Evolutionary conservation across 2,329 filamentous ascomycete genomes (phyloP).

Genomic region (Fusarium ambrosium): DNA sequence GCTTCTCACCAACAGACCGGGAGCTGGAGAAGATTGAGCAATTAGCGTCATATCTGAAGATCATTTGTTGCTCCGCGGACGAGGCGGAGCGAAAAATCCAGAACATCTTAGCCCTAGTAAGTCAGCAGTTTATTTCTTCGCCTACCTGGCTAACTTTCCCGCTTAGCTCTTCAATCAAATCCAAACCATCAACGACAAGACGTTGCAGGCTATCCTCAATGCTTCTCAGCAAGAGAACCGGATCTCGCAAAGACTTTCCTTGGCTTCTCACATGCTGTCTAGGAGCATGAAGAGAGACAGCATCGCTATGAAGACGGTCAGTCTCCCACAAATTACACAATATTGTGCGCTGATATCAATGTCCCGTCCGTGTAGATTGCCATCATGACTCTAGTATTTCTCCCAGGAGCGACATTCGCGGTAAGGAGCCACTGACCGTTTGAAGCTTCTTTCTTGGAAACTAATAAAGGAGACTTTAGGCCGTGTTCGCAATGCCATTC

Average conservation of each 20-base stretch:
- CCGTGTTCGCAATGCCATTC: neutral
- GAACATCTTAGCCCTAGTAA: neutral
- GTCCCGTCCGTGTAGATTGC: neutral
- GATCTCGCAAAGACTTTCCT: neutral
- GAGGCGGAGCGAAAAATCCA: neutral
- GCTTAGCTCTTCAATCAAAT: neutral
- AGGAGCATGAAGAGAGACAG: slow-evolving; percentile 5
- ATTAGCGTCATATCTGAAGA: neutral
- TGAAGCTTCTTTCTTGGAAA: too few relatives aligned
- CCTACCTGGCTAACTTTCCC: too few relatives aligned
- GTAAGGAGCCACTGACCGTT: neutral
- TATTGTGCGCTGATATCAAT: neutral
- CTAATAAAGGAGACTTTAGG: neutral
- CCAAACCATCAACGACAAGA: neutral
- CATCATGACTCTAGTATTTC: neutral
- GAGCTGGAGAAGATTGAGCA: neutral
- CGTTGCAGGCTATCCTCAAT: neutral
- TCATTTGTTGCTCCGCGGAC: too few relatives aligned
- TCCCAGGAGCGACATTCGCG: neutral
- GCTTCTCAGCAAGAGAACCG: neutral
- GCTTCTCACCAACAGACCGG: neutral
- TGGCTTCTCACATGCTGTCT: neutral
- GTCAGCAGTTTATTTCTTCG: neutral
- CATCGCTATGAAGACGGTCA: neutral
- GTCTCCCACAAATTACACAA: neutral